Conservation (phyloP, 305 asterid species). For the Rubia balearica region DNA sequence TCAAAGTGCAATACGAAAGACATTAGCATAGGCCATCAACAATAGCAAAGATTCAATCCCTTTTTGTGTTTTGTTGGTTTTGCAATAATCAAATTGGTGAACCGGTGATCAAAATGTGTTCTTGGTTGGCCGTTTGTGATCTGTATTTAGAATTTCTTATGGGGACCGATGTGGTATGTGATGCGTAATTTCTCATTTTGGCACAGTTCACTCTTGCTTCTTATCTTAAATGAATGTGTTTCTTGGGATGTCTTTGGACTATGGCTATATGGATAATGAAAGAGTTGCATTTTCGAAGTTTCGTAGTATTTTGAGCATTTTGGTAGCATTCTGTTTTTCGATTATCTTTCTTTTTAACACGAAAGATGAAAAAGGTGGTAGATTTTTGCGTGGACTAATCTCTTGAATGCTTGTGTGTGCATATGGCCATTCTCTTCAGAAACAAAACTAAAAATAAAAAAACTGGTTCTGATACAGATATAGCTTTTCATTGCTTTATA, state of each 20-base stretch:
- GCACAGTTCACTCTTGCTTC: constrained; percentile 2
- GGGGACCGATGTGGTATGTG: background rate
- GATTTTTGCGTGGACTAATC: background rate
- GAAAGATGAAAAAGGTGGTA: no score
- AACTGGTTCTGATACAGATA: no score
- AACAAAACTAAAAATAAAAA: no score
- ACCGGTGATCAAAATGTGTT: background rate
- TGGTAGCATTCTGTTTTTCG: background rate
- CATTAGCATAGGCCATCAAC: background rate
- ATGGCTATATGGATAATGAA: background rate
- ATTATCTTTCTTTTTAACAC: background rate
- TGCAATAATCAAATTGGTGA: background rate
- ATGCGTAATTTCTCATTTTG: constrained; percentile 7
- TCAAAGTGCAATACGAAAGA: background rate
- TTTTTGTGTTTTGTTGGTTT: background rate
- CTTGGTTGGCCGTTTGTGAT: background rate
- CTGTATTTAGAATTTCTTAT: background rate
- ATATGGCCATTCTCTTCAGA: no score
- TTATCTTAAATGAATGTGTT: background rate
- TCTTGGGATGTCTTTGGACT: background rate
- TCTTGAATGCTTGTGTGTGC: background rate
- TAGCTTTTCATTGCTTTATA: background rate
- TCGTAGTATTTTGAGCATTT: background rate
- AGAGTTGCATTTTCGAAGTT: background rate
- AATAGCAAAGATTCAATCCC: background rate